Base-by-base conservation (phyloP, 2,329 filamentous ascomycete genomes). In the Aureobasidium sp. region DNA sequence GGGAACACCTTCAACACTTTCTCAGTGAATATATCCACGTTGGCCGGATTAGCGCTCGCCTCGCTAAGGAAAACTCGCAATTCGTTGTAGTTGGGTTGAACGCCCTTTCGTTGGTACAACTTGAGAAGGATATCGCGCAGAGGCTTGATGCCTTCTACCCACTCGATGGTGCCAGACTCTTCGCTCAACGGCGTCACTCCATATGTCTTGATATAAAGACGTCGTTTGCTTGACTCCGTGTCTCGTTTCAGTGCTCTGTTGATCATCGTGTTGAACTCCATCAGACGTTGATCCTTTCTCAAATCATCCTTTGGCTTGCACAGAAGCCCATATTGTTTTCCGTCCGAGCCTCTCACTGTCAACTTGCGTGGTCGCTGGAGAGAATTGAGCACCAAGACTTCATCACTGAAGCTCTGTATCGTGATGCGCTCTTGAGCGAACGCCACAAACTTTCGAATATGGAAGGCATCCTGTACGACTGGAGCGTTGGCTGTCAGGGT, bases 221-320 rank as follows among this genome's bases (percentile, higher is more conserved):
- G 89, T 16, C 94, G 85, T 72, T 90, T 89, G 74, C 90, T 95
- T 15, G 91, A 90, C 71, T 97, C 92, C 2, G 92, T 87, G 69
- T 97, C 92, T 64, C 89, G 86, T 71, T 97, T 96, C 62, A 99
- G 77, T 3, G 93, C 91, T 63, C 94, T 84, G 72, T 99, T 99
- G 78, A 99, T 97, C 84, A 97, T 94, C 49, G 88, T 86, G 72
- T 97, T 99, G 79, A 99, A 99, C 72, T 99, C 95, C 92, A 99
- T 99, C 25, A 99, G 85, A 57, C 94, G 90, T 73, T 97, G 93
- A 69, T 99, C 95, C 67, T 96, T 99, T 55, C 94, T 88, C 29
- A 99, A 83, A 73, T 99, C 95, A 72, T 99, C 94, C 73, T 97
- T 97, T 9, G 94, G 95, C 71, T 99, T 99, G 78, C 96, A 95